Conservation (phyloP, 345 rosid genomes). For the Draba incana region DNA sequence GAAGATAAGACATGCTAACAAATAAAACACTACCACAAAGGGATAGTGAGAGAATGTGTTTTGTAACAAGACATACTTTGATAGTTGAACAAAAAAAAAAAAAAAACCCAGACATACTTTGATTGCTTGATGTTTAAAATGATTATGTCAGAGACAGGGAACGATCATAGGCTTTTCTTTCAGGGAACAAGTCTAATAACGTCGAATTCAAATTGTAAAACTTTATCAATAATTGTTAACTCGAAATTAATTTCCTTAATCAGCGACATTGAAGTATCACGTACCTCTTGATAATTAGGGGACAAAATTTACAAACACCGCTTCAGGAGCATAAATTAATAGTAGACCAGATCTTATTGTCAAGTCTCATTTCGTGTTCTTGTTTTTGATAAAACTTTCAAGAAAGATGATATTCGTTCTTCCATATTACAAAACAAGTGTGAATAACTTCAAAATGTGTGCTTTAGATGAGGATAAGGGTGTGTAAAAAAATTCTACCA, state of each 20-base stretch:
- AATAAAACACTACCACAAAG: slow-evolving; percentile 30
- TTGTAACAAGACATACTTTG: slow-evolving; percentile 38
- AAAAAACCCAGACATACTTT: slow-evolving; percentile 41
- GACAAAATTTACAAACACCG: neutral
- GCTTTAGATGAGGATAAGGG: too few relatives aligned
- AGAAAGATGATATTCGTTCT: too few relatives aligned
- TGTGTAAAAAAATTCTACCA: too few relatives aligned
- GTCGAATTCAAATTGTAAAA: neutral
- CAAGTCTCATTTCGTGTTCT: too few relatives aligned
- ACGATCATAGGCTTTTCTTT: slow-evolving; percentile 27
- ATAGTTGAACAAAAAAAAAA: too few relatives aligned
- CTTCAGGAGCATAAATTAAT: too few relatives aligned
- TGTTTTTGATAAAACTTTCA: too few relatives aligned
- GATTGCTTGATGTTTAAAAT: slow-evolving; percentile 42
- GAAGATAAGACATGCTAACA: slow-evolving; percentile 42
- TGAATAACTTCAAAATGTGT: too few relatives aligned
- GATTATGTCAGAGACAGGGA: slow-evolving; percentile 45
- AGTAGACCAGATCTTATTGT: too few relatives aligned
- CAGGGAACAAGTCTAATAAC: neutral
- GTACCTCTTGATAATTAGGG: neutral
- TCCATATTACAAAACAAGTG: too few relatives aligned
- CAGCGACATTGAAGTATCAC: neutral
- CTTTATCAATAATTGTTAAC: neutral
- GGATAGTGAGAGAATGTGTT: slow-evolving; percentile 32
- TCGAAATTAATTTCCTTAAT: neutral